These are phyloP conservation scores for Acacia melanoxylon DNA, from an alignment of 306 rosid species.

Conservation along the genomic window DNA sequence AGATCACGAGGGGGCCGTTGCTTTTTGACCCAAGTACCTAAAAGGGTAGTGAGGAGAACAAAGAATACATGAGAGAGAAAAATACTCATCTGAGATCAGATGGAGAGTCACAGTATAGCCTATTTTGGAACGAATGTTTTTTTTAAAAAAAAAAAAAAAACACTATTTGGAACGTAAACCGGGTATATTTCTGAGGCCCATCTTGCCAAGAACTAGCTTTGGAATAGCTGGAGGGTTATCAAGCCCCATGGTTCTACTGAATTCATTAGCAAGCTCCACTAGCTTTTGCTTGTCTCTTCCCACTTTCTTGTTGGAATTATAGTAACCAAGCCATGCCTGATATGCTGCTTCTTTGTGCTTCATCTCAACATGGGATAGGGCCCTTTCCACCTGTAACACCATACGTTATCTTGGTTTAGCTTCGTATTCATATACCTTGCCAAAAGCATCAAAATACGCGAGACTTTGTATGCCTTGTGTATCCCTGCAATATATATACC, in stretches of 20 bases:
- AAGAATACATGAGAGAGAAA: not conserved
- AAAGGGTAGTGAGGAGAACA: not conserved
- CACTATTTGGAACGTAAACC: constrained; percentile 78
- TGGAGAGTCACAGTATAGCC: not conserved
- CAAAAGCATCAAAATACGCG: constrained; percentile 4
- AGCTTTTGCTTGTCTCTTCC: constrained; percentile 70
- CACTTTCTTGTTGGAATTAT: constrained; percentile 73
- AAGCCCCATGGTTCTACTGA: constrained; percentile 90
- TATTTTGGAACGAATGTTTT: too few relatives aligned
- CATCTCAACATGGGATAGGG: constrained; percentile 66
- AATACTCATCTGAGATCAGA: not conserved
- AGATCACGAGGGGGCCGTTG: not conserved
- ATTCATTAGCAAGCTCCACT: constrained; percentile 93
- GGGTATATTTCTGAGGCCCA: constrained; percentile 83
- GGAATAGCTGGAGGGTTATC: constrained; percentile 88
- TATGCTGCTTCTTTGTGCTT: constrained; percentile 90
- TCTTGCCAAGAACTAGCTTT: constrained; percentile 76
- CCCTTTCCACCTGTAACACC: constrained; percentile 69
- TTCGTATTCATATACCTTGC: constrained; percentile 13
- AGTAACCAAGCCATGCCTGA: constrained; percentile 98
- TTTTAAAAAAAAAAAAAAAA: too few relatives aligned
- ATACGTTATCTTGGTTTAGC: constrained; percentile 3
- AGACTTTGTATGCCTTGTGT: not conserved
- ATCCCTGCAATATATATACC: constrained; percentile 46
- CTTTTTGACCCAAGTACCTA: not conserved